Conservation (phyloP, 148 eudicot species). For the Heliosperma pusillum region DNA sequence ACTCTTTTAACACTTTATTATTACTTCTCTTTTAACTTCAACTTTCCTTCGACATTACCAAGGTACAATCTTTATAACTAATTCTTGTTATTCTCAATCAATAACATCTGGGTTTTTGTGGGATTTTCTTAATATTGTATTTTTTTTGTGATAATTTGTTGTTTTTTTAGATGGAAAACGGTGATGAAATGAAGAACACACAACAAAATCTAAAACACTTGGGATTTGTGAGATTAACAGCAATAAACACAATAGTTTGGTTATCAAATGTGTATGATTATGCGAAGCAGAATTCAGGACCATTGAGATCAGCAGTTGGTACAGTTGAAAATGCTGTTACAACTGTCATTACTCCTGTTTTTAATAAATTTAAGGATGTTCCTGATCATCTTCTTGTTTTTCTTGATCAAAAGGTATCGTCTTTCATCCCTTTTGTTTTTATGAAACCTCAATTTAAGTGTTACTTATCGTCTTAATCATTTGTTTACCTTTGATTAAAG, state of each 20-base stretch:
- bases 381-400: conserved; percentile 44
- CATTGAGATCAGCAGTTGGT: conserved; percentile 37
- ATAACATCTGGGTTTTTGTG: conserved; percentile 5
- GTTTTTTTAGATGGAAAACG: conserved; percentile 26
- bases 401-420: conserved; percentile 42
- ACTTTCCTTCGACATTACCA: conserved; percentile 8
- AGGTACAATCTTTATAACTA: conserved; percentile 14
- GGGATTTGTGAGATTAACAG: conserved; percentile 39
- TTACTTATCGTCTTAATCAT: no score
- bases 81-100: background rate
- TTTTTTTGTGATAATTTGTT: background rate
- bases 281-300: conserved; percentile 43
- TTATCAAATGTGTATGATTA: conserved; percentile 37
- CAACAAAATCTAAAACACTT: conserved; percentile 38
- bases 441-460: no score
- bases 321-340: conserved; percentile 41
- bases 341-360: conserved; percentile 37
- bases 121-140: background rate
- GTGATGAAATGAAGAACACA: conserved; percentile 21
- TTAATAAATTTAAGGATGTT: conserved; percentile 29
- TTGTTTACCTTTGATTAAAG: no score
- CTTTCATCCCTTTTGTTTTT: background rate
- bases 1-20: background rate
- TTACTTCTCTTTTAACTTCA: background rate
- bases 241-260: conserved; percentile 32